Evolutionary conservation across 2,329 filamentous ascomycete genomes (phyloP).

Genomic region (Trichoderma endophyticum): DNA sequence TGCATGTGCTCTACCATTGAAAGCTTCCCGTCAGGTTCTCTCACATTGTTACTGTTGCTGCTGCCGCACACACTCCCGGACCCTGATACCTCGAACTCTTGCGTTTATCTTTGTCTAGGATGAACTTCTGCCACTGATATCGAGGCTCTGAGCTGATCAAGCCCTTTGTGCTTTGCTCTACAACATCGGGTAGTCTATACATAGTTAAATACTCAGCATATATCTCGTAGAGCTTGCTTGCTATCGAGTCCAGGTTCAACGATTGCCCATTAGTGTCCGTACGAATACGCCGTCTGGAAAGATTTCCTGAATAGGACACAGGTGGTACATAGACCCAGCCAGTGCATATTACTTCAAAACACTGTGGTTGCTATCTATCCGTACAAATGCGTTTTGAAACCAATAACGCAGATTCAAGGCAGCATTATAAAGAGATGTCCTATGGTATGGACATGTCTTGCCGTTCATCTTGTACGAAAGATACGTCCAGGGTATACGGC

Average conservation of each 20-base stretch:
- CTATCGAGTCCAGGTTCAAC: background rate
- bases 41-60: background rate
- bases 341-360: background rate
- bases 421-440: background rate
- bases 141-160: background rate
- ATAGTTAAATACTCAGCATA: background rate
- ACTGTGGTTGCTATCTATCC: background rate
- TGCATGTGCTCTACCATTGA: background rate
- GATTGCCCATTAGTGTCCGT: background rate
- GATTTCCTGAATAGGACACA: background rate
- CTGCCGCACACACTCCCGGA: background rate
- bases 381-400: background rate
- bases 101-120: background rate
- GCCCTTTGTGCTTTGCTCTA: background rate
- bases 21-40: background rate
- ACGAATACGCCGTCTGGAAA: background rate
- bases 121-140: background rate
- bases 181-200: background rate
- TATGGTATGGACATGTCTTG: background rate
- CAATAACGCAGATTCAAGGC: background rate
- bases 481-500: background rate
- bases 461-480: background rate
- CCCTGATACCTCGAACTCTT: background rate
- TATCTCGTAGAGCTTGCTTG: background rate
- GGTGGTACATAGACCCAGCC: background rate